Conservation (phyloP, 208 protist genomes). For the Crithidia mellificae region DNA sequence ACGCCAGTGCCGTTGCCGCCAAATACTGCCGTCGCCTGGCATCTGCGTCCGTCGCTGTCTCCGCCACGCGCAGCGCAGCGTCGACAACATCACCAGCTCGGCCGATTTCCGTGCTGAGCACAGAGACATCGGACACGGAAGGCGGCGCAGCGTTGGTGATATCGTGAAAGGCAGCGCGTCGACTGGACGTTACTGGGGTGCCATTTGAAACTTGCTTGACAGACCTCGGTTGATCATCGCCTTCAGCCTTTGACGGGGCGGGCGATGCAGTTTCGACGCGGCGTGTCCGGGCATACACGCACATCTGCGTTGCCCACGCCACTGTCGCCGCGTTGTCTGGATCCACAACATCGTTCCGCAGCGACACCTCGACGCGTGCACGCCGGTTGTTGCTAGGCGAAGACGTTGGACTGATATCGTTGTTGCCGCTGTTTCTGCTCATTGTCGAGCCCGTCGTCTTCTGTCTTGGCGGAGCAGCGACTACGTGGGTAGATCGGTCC, state of each 20-base stretch:
- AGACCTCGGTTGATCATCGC: too few species aligned
- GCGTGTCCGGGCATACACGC: conserved; percentile 20
- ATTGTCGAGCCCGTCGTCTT: not conserved
- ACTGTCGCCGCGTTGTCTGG: conserved; percentile 20
- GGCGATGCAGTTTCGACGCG: not conserved
- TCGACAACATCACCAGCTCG: not conserved
- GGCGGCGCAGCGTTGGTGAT: conserved; percentile 1
- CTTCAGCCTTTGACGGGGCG: too few species aligned
- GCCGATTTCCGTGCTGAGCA: conserved; percentile 7
- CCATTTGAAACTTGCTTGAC: not conserved
- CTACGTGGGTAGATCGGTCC: not conserved
- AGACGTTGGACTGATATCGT: not conserved
- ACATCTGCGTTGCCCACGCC: conserved; percentile 32
- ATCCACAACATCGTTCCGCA: conserved; percentile 29
- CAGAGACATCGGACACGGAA: conserved; percentile 1
- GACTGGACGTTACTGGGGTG: not conserved
- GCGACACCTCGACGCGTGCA: conserved; percentile 4
- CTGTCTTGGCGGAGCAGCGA: not conserved
- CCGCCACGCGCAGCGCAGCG: not conserved
- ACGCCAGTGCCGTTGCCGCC: conserved; percentile 24
- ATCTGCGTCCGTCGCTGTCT: conserved; percentile 20
- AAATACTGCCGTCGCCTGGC: conserved; percentile 21
- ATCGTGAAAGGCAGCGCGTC: conserved; percentile 15
- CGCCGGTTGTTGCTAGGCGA: not conserved
- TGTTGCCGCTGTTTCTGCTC: too few species aligned